phyloP scores from a whole-genome alignment of 805 yeast species.

The Wickerhamomyces hampshirensis region DNA sequence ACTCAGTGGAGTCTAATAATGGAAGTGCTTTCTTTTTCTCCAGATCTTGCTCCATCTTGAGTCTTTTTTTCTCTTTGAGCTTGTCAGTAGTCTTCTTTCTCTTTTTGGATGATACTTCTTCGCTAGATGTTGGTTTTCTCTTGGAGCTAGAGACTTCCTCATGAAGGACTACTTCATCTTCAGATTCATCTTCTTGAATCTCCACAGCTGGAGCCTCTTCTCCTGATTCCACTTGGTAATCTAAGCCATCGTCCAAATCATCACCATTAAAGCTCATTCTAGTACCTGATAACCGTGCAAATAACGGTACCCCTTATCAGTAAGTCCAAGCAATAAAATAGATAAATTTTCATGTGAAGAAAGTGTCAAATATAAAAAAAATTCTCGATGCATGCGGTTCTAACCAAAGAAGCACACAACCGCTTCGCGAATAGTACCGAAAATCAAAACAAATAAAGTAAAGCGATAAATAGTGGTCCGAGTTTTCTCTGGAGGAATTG shows the following conservation, averaged over 20 bases:
- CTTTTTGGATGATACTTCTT: conserved; percentile 12
- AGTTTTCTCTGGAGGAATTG: too few species aligned
- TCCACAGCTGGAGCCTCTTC: conserved; percentile 34
- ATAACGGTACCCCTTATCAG: too few species aligned
- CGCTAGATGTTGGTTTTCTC: background rate
- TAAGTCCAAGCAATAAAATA: background rate
- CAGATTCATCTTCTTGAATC: conserved; percentile 27
- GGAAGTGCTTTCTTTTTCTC: conserved; percentile 55
- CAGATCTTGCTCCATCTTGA: conserved; percentile 62
- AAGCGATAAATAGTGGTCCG: too few species aligned
- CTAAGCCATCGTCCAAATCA: conserved; percentile 77
- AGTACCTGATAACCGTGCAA: background rate
- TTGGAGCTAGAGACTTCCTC: background rate
- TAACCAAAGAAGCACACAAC: too few species aligned
- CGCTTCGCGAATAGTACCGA: too few species aligned
- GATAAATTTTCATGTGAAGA: background rate
- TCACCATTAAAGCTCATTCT: conserved; percentile 33
- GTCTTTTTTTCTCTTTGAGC: conserved; percentile 58
- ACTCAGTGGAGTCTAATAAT: conserved; percentile 46
- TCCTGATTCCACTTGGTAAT: conserved; percentile 45
- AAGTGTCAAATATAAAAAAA: background rate
- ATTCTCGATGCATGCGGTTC: background rate
- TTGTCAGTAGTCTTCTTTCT: conserved; percentile 34
- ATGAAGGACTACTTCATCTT: conserved; percentile 17
- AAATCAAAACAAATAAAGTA: too few species aligned